Conservation (phyloP, 352 stramenopile genomes). For the Phytophthora litchii region DNA sequence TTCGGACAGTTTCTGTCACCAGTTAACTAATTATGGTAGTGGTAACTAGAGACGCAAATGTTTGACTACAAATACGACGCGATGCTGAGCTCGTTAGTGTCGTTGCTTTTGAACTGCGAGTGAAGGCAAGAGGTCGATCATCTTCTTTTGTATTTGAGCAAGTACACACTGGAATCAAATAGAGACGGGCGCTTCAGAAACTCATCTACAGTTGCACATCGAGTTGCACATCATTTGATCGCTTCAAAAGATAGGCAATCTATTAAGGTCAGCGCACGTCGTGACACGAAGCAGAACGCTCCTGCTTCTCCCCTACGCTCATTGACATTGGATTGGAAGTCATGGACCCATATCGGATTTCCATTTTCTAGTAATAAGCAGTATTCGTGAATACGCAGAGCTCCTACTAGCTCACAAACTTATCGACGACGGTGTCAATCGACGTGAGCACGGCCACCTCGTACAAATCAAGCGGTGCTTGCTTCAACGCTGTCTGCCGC, state of each 20-base stretch:
- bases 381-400: not conserved
- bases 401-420: not conserved
- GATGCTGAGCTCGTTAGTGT: no score
- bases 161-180: slow-evolving; percentile 13
- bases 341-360: no score
- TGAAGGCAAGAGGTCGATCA: not conserved
- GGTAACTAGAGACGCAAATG: no score
- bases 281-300: slow-evolving; percentile 6
- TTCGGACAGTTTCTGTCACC: slow-evolving; percentile 8
- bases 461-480: slow-evolving; percentile 13
- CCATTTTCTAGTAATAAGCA: not conserved
- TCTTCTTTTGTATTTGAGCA: slow-evolving; percentile 1
- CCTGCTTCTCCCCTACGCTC: not conserved
- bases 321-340: not conserved
- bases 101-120: not conserved
- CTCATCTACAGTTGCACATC: slow-evolving; percentile 5
- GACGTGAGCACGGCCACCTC: slow-evolving; percentile 13
- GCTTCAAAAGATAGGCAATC: not conserved
- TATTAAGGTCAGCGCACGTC: slow-evolving; percentile 1
- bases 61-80: not conserved
- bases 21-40: no score
- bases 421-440: not conserved
- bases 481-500: slow-evolving; percentile 1
- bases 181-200: slow-evolving; percentile 21
- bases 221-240: slow-evolving; percentile 3